Base-by-base conservation (phyloP, 768 basidiomycete genomes). In the Hericium rajendrae region DNA sequence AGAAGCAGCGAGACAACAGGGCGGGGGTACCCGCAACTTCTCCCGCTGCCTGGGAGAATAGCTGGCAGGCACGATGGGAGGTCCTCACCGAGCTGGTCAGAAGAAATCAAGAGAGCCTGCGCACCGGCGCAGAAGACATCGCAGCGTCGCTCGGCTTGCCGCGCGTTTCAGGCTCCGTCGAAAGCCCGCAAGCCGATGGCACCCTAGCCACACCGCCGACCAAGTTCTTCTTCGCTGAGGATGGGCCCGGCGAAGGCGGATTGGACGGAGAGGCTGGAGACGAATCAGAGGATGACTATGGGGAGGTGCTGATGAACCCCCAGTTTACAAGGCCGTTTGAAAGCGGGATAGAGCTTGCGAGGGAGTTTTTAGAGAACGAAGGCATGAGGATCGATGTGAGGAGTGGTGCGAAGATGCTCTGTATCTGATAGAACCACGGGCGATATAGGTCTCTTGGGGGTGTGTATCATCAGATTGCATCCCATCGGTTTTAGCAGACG, bases 31-130 rank as follows among this genome's bases (percentile, higher is more conserved):
- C 24, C n/a, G 53, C 49, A 43, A 16, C 48, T 28, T 12, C 51
- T 18, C 2, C 60, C 12, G 26, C 55, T 3, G 37, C 51, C 32
- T 50, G 54, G 59, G 60, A 58, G 28, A 53, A 51, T 20, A 58
- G 48, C 51, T 62, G 62, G 62, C 60, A 58, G n/a, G 52, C 60
- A n/a, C 62, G 62, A 18, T 62, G 62, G 62, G 60, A 62, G 40
- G 62, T 62, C 16, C 60, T 62, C 40, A 39, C 59, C 10, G 62
- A 57, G 43, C 57, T 62, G 22, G 62, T 62, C n/a, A 55, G 20
- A 50, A 51, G 55, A 56, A 60, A 46, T 46, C 43, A 53, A 8
- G 61, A 60, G 53, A 46, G 53, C 38, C 20, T 57, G 5, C 56
- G 37, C 4, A 50, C 12, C 4, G 37, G 48, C 39, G 15, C 48